Evolutionary conservation across 2,329 filamentous ascomycete genomes (phyloP), one percentile per base, ranked within the genome.

Genomic region (Colletotrichum truncatum): DNA sequence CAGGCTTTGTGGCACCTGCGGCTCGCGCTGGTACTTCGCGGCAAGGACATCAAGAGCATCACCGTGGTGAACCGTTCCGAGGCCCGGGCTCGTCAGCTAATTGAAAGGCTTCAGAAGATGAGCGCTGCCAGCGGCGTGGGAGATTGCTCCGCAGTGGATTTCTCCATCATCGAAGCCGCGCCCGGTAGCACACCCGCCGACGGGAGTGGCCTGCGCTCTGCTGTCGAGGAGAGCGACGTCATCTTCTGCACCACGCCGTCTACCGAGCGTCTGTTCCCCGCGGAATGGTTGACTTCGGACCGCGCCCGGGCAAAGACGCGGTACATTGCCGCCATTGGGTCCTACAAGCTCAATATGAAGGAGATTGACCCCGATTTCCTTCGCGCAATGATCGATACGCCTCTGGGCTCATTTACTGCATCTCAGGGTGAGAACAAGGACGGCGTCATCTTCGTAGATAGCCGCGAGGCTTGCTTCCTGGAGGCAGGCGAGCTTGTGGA

Each of bases 1-100:
- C 70, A 71, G 56, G 68, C 70, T 1, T 87, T 90, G 71, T 93
- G 90, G 90, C 90, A 92, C 71, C 85, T 90, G 8, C 84, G 89
- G 1, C 82, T 93, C 6, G 87, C 89, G 0, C 76, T 93, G 2
- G 78, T 89, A 3, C 80, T 91, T 0, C 66, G 73, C 3, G 73
- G 73, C 0, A 36, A 53, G 1, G 71, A 74, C 12, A 70, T 78
- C 4, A 62, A 65, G 8, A 67, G 52, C 4, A 66, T 80, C 11
- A 77, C 73, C 0, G 55, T 79, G 3, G 73, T 80, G 8, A 79
- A 80, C 30, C 73, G 76, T 1, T 76, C 76, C 0, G 23, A 52
- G 1, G 32, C n/a, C 11, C 64, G 64, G 16, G 60, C 54, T 4
- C 8, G 12, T 2, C 4, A 30, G 26, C 57, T 65, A 9, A n/a